Percentiles rank a stretch among this genome's conserved stretches.
phyloP scores from a whole-genome alignment of 148 eudicot genomes.

The Rhododendron ovatum region DNA sequence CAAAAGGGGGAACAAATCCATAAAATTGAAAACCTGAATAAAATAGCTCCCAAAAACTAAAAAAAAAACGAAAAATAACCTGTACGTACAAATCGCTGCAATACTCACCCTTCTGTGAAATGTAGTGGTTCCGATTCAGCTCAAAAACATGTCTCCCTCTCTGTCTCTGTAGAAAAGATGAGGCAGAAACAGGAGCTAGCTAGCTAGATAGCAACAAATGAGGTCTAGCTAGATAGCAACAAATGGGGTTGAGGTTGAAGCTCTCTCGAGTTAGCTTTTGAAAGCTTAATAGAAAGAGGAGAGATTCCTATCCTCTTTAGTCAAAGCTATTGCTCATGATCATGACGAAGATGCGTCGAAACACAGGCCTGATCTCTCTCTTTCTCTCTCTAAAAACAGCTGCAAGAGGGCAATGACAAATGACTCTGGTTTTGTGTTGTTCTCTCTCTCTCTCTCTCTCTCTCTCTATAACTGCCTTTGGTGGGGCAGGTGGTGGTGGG shows the following conservation, averaged over 20 bases:
- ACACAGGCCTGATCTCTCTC: not conserved
- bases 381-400: not conserved
- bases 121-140: not conserved
- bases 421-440: not conserved
- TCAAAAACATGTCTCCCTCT: not conserved
- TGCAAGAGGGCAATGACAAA: not conserved
- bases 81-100: not conserved
- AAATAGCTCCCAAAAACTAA: not conserved
- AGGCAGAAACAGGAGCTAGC: not conserved
- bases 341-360: not conserved
- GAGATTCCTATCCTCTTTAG: not conserved
- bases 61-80: not conserved
- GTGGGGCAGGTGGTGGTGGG: not conserved
- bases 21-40: not conserved
- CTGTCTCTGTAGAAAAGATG: not conserved
- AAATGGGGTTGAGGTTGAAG: not conserved
- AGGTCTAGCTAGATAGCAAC: not conserved
- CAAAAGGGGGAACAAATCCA: not conserved
- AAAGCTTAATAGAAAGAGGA: not conserved
- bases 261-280: not conserved
- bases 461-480: not conserved
- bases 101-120: not conserved
- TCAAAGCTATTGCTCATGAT: not conserved
- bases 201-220: not conserved
- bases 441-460: conserved; percentile 4